phyloP scores from a whole-genome alignment of 1,139 yeast genomes.

The Yamadazyma triangularis region DNA sequence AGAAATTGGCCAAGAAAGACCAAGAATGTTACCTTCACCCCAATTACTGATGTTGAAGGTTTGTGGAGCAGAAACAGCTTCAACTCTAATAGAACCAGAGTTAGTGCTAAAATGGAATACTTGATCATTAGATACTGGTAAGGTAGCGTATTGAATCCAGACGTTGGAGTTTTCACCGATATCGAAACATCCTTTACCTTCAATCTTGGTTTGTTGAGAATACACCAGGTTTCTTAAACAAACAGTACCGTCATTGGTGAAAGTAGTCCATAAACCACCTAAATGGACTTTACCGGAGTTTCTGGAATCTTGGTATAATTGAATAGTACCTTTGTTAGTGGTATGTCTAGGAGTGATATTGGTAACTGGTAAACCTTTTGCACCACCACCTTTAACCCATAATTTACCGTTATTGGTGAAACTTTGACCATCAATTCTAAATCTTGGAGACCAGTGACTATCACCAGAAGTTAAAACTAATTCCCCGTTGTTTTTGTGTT shows the following conservation, averaged over 20 bases:
- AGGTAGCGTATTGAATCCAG: constrained; percentile 12
- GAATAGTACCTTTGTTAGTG: constrained; percentile 23
- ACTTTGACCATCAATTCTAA: constrained; percentile 9
- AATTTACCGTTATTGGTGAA: constrained; percentile 11
- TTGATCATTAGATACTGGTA: constrained; percentile 12
- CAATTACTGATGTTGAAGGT: constrained; percentile 20
- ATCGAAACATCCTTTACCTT: constrained; percentile 19
- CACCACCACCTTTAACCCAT: constrained; percentile 10
- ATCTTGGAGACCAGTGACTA: constrained; percentile 10
- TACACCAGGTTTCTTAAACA: constrained; percentile 18
- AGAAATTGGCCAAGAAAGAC: constrained; percentile 13
- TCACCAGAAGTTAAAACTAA: constrained; percentile 9
- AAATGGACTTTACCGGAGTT: constrained; percentile 16
- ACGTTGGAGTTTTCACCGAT: constrained; percentile 13
- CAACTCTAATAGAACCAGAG: constrained; percentile 14
- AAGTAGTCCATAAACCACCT: constrained; percentile 14
- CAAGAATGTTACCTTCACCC: constrained; percentile 20
- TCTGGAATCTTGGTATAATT: constrained; percentile 21
- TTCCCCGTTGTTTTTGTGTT: constrained; percentile 8
- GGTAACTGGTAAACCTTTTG: constrained; percentile 11
- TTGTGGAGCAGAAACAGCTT: constrained; percentile 15
- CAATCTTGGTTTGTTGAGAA: constrained; percentile 13
- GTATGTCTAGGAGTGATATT: constrained; percentile 18
- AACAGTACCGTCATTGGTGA: constrained; percentile 17
- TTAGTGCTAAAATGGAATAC: constrained; percentile 13